Percentiles rank a stretch among this genome's conserved stretches.
Conservation (phyloP, 495 filamentous ascomycete species). For the Barbatosphaeria neglecta region DNA sequence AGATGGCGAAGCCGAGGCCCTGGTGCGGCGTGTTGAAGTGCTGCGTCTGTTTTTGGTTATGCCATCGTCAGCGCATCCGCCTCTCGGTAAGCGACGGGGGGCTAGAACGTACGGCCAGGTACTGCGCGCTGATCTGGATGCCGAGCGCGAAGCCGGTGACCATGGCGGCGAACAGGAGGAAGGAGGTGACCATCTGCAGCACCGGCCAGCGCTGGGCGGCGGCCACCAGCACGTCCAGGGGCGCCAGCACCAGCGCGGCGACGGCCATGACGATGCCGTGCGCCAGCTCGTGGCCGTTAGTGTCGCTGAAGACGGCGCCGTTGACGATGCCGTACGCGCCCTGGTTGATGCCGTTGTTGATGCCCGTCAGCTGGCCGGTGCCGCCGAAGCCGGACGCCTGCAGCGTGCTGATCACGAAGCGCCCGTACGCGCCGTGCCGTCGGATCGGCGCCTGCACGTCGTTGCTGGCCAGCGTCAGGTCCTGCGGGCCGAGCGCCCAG, state of each 20-base stretch:
- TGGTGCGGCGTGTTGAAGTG: conserved; percentile 45
- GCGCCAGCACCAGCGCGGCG: conserved; percentile 41
- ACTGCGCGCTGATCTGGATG: conserved; percentile 33
- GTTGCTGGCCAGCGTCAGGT: conserved; percentile 20
- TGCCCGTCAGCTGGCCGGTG: conserved; percentile 1
- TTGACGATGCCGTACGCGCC: conserved; percentile 13
- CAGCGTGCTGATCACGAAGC: conserved; percentile 41
- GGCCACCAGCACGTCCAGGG: conserved; percentile 41
- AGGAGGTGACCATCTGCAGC: conserved; percentile 37
- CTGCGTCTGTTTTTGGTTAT: conserved; percentile 26
- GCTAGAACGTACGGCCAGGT: conserved; percentile 34
- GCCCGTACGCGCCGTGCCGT: conserved; percentile 43
- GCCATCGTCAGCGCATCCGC: neutral
- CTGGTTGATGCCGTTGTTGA: neutral
- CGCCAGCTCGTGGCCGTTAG: conserved; percentile 17
- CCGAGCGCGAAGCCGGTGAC: conserved; percentile 39
- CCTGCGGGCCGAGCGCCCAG: conserved; percentile 39
- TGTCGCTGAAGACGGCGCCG: conserved; percentile 1
- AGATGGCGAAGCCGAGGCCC: conserved; percentile 42
- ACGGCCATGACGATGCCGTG: conserved; percentile 44
- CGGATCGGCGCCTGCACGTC: conserved; percentile 28
- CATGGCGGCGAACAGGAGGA: conserved; percentile 27
- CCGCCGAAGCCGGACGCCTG: conserved; percentile 30
- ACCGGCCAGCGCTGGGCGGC: conserved; percentile 32
- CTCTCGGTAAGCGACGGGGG: neutral